Evolutionary conservation across 179 eudicot genomes (phyloP), one percentile per base, ranked within the genome.

Genomic region (Silene vulgaris): DNA sequence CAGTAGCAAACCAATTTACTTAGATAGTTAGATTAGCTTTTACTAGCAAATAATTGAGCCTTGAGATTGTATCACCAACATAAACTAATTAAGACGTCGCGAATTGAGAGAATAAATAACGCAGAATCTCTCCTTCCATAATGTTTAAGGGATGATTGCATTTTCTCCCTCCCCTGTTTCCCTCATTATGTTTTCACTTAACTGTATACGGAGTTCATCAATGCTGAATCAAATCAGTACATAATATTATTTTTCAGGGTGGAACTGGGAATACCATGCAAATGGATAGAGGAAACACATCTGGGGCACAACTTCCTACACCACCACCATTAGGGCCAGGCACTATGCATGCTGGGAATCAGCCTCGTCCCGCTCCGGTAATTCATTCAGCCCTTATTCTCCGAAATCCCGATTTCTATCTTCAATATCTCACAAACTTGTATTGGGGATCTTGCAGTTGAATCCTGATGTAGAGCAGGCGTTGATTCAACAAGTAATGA

Each of bases 401-500:
- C n/a, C 23, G 12, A 35, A 66, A 64, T 72, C 16, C 35, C 26
- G 16, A 65, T 28, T 19, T 59, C 19, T 12, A 71, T 32, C 50
- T 45, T 29, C 8, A 57, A 12, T 16, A 48, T 40, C 45, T 56
- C 50, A 63, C 60, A 52, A 65, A 77, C 32, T 40, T 56, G 19
- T 40, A 9, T 43, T 26, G 60, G 40, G n/a, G 29, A 16, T 57
- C 14, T 63, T 64, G 28, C 81, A 94, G 98, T 80, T 94, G 78
- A 79, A 88, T 17, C 94, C 91, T 4, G 98, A 88, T 73, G 81
- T 88, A 88, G 96, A 94, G 82, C 86, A 90, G 77, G 88, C 86
- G 17, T 78, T 93, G 62, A 84, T 94, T 65, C 96, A 90, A 82
- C 97, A 94, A 76, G 97, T 94, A 37, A 88, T 92, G 97, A 90